These are phyloP conservation scores for Citrus sinensis DNA, from an alignment of 345 rosid species.

Conservation along the genomic window DNA sequence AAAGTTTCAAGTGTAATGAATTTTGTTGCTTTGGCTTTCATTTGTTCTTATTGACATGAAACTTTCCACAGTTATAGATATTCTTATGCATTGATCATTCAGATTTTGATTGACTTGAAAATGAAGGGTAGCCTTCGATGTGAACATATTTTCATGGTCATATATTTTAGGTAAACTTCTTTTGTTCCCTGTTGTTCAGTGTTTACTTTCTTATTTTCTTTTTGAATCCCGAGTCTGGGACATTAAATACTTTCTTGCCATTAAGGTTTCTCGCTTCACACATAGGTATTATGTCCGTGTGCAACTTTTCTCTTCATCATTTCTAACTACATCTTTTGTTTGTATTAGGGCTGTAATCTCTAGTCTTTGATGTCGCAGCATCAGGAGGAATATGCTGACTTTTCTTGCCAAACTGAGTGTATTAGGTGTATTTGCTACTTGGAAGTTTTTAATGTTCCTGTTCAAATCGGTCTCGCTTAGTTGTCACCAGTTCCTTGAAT, in stretches of 20 bases:
- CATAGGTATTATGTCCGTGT: not conserved
- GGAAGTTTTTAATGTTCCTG: not conserved
- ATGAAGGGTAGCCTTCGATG: not conserved
- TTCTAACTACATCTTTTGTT: slow-evolving; percentile 21
- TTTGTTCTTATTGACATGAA: not conserved
- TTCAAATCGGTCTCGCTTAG: not conserved
- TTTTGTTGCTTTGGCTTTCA: not conserved
- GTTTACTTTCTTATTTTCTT: not conserved
- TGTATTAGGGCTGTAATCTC: slow-evolving; percentile 32
- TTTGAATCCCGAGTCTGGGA: not conserved
- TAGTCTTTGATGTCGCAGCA: not conserved
- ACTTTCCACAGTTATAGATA: not conserved
- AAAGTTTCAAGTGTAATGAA: not conserved
- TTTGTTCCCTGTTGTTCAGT: not conserved
- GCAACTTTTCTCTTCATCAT: not conserved
- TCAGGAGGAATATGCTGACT: not conserved
- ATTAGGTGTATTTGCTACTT: not conserved
- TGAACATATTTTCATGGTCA: not conserved
- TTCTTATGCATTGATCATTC: not conserved
- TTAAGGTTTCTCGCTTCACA: not conserved
- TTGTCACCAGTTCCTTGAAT: not conserved
- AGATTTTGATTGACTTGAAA: not conserved
- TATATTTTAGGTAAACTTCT: not conserved
- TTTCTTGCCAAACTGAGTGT: not conserved
- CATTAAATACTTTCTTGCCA: not conserved